Conservation (phyloP, 1,284 basidiomycete species). For the Cryptococcus amylolentus region DNA sequence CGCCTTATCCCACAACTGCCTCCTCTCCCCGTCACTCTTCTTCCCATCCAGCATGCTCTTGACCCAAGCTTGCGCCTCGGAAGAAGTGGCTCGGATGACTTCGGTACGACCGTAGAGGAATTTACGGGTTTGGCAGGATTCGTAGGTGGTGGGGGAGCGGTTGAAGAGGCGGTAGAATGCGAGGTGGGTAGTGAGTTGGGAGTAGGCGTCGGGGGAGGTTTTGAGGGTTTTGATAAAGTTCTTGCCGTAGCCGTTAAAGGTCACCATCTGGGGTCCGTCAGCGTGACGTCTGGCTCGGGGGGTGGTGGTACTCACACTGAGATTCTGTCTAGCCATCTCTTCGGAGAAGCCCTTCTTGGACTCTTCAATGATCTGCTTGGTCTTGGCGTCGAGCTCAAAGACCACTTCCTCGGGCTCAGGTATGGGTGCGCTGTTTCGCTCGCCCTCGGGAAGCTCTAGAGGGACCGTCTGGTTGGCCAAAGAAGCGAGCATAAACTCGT, state of each 20-base stretch:
- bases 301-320: conserved; percentile 58
- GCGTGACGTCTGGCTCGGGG: background rate
- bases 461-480: conserved; percentile 76
- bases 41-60: conserved; percentile 72
- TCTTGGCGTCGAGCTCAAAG: conserved; percentile 65
- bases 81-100: conserved; percentile 81
- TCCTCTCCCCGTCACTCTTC: conserved; percentile 60
- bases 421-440: conserved; percentile 50
- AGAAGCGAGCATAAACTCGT: conserved; percentile 85
- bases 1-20: conserved; percentile 71
- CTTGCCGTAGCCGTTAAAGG: conserved; percentile 92
- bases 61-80: conserved; percentile 79
- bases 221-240: conserved; percentile 82
- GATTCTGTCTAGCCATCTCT: conserved; percentile 74
- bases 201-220: conserved; percentile 90
- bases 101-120: conserved; percentile 90
- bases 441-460: conserved; percentile 51
- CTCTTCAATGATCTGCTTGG: conserved; percentile 50
- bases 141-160: conserved; percentile 82
- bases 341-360: conserved; percentile 69
- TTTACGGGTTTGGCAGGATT: conserved; percentile 90
- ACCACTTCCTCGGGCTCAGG: conserved; percentile 64
- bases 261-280: conserved; percentile 58
- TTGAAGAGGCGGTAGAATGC: conserved; percentile 85
- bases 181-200: conserved; percentile 91